These are phyloP conservation scores for Blastobotrys buckinghamii DNA, from an alignment of 1,139 yeast species.

Conservation along the genomic window DNA sequence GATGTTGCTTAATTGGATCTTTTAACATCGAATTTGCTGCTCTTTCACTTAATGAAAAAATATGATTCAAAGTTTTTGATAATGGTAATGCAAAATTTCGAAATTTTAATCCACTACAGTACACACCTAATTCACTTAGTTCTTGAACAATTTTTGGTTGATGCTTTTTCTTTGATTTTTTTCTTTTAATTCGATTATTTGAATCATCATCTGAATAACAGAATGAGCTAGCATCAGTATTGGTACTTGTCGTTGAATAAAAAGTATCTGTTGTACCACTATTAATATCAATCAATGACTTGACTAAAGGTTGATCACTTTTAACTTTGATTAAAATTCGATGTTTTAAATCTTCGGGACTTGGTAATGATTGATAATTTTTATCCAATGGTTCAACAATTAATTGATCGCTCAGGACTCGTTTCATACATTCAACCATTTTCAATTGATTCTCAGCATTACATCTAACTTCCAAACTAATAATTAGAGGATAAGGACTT, in stretches of 20 bases:
- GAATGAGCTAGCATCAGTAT: constrained; percentile 31
- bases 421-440: constrained; percentile 47
- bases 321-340: constrained; percentile 74
- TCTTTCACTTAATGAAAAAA: constrained; percentile 82
- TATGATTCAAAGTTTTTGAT: constrained; percentile 73
- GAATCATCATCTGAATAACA: constrained; percentile 22
- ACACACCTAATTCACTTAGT: constrained; percentile 57
- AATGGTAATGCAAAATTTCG: constrained; percentile 81
- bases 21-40: constrained; percentile 56
- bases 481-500: constrained; percentile 75
- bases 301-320: constrained; percentile 11
- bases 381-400: constrained; percentile 40
- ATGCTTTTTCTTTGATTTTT: constrained; percentile 17
- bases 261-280: constrained; percentile 7
- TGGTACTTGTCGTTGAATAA: constrained; percentile 34
- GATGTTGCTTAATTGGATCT: constrained; percentile 47
- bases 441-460: constrained; percentile 54
- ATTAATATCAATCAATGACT: constrained; percentile 3
- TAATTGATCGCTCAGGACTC: constrained; percentile 55
- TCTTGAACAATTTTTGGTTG: constrained; percentile 39
- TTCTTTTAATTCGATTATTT: not conserved
- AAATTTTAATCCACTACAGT: constrained; percentile 69
- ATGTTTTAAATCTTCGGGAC: constrained; percentile 66
- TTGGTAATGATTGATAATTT: constrained; percentile 44
- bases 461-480: constrained; percentile 88